Evolutionary conservation across 352 stramenopile genomes (phyloP), one percentile per base, ranked within the genome.

Genomic region (Phytophthora pini): DNA sequence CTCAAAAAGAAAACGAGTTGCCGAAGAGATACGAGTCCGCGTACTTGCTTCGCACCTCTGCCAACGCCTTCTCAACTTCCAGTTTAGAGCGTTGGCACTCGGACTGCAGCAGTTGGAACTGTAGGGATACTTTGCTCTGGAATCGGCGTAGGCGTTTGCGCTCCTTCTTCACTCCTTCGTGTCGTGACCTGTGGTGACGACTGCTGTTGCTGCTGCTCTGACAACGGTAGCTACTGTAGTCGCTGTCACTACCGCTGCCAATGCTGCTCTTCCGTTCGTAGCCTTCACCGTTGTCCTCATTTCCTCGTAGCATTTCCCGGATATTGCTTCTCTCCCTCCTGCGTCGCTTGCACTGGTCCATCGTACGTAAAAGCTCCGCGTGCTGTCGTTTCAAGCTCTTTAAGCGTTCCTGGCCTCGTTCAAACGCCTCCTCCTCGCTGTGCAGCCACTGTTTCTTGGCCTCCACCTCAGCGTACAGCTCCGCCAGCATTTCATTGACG

Each of bases 1-100:
- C 9, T 22, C 68, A 65, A 44, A 79, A 77, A 17, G 59, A 65
- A 7, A 72, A 59, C 38, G 73, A 59, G 44, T 66, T 75, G 58
- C 73, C 59, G 63, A 92, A 90, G 15, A 93, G 80, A 69, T 79
- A 89, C 32, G 77, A 78, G 57, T 90, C 78, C 22, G 72, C 64
- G 68, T 91, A 91, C 67, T 91, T 78, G 55, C 79, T 80, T 9
- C 77, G 76, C 31, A 94, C 58, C 27, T 91, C 72, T 10, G 57
- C 61, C 41, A 89, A 56, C 9, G 84, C 47, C 51, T 79, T 71
- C 44, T 90, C 78, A 51, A 87, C 61, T 27, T 87, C 41, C 67
- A 94, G 73, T 41, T 90, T 67, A 32, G 67, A 77, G 47, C 77
- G 70, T 48, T 68, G 58, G 70, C 76, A 79, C 65, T 92, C 79